These are phyloP conservation scores for Aspergillus spinulosporus DNA, from an alignment of 2,329 filamentous ascomycete genomes.

Conservation along the genomic window DNA sequence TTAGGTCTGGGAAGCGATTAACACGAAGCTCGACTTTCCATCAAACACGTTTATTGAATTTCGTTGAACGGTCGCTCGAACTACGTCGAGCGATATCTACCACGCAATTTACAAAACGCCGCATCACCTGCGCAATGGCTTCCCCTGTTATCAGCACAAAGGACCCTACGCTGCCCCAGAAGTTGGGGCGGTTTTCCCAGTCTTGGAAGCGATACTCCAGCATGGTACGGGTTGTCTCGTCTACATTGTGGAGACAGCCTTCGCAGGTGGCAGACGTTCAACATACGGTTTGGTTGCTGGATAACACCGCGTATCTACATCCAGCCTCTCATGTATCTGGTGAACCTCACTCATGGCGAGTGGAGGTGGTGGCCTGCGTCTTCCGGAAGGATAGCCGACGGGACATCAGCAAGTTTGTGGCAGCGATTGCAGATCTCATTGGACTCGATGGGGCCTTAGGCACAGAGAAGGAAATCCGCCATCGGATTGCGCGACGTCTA, in stretches of 20 bases:
- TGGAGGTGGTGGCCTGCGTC: conserved; percentile 79
- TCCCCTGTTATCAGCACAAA: conserved; percentile 14
- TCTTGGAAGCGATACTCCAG: conserved; percentile 21
- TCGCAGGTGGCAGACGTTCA: conserved; percentile 57
- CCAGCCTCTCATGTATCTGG: conserved; percentile 37
- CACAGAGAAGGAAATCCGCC: conserved; percentile 54
- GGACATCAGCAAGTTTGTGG: conserved; percentile 67
- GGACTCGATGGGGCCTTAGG: conserved; percentile 62
- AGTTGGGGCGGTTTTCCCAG: conserved; percentile 12
- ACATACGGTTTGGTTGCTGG: conserved; percentile 83
- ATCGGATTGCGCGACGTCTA: conserved; percentile 59
- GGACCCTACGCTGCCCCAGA: conserved; percentile 14
- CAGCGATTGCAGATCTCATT: conserved; percentile 67
- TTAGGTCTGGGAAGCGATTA: neutral
- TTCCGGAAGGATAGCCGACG: conserved; percentile 72
- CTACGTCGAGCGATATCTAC: neutral
- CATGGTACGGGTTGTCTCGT: conserved; percentile 29
- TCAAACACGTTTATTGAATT: neutral
- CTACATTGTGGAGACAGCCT: conserved; percentile 54
- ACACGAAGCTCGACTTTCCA: neutral
- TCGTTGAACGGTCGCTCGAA: neutral
- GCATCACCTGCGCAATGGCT: conserved; percentile 10
- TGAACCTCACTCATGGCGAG: conserved; percentile 62
- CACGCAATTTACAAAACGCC: neutral
- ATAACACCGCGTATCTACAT: conserved; percentile 77